phyloP scores from a whole-genome alignment of 306 rosid genomes.

The Geum urbanum region DNA sequence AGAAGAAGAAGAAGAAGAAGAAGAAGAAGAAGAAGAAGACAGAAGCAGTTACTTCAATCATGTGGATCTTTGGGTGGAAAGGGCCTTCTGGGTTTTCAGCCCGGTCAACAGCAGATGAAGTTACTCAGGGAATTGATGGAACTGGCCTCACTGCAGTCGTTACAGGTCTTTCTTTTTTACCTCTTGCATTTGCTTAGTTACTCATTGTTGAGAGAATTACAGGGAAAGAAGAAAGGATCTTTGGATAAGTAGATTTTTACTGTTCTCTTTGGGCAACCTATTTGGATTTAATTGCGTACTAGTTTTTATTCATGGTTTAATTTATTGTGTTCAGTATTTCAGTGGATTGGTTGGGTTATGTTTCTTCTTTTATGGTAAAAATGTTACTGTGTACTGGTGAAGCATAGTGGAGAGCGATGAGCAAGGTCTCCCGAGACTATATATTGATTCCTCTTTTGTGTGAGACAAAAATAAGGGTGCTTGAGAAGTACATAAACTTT shows the following conservation, averaged over 20 bases:
- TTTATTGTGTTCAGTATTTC: no score
- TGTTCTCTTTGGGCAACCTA: background rate
- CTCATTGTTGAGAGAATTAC: background rate
- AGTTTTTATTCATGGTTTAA: background rate
- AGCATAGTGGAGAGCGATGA: background rate
- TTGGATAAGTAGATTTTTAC: no score
- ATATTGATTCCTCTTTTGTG: no score
- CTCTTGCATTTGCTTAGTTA: no score
- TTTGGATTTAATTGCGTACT: background rate
- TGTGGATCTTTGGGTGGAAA: constrained; percentile 53
- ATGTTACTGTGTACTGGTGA: background rate
- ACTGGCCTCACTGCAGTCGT: constrained; percentile 48
- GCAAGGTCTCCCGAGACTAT: background rate
- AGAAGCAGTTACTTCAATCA: background rate
- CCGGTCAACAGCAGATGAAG: constrained; percentile 48
- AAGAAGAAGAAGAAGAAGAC: background rate
- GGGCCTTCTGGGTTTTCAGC: constrained; percentile 59
- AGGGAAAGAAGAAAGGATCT: no score
- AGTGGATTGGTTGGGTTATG: background rate
- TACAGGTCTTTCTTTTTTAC: constrained; percentile 33
- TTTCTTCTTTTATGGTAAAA: background rate
- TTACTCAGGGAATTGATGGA: constrained; percentile 49
- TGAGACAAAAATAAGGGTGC: no score
- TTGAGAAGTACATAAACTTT: no score
- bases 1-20: background rate